phyloP scores from a whole-genome alignment of 2,329 filamentous ascomycete genomes.

The Epichloe sylvatica region DNA sequence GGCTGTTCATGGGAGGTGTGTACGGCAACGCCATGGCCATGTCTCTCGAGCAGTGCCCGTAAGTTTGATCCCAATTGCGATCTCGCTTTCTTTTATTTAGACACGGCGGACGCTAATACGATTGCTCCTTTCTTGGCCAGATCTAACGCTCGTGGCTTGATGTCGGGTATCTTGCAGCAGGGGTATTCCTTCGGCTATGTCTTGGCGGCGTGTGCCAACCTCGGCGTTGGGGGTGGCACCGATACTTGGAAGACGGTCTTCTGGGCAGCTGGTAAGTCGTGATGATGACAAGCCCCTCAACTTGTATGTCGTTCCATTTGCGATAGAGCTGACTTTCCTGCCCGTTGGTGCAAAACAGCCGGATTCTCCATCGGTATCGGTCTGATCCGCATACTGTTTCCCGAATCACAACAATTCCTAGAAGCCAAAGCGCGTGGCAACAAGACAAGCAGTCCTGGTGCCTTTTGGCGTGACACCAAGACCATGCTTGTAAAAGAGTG shows the following conservation, averaged over 20 bases:
- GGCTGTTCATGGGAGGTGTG: conserved; percentile 68
- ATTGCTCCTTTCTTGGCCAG: conserved; percentile 18
- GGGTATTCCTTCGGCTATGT: conserved; percentile 73
- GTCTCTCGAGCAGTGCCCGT: conserved; percentile 60
- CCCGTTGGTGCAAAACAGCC: conserved; percentile 21
- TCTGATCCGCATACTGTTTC: conserved; percentile 51
- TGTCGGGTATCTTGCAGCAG: conserved; percentile 72
- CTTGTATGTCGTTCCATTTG: background rate
- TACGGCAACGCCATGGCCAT: conserved; percentile 69
- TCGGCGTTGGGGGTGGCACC: conserved; percentile 51
- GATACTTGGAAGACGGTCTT: conserved; percentile 64
- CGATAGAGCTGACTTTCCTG: background rate
- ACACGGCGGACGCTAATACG: conserved; percentile 6
- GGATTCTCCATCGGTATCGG: conserved; percentile 56
- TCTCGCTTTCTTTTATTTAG: too few species aligned
- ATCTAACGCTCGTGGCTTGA: conserved; percentile 56
- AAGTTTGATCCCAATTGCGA: conserved; percentile 16
- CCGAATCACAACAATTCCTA: conserved; percentile 62
- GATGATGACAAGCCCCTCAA: background rate
- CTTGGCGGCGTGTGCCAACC: conserved; percentile 59
- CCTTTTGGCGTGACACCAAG: conserved; percentile 57
- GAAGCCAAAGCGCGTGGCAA: conserved; percentile 51
- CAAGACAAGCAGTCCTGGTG: conserved; percentile 27
- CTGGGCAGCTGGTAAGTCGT: conserved; percentile 43
- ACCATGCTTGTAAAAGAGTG: conserved; percentile 56